Evolutionary conservation across 2,329 filamentous ascomycete species (phyloP).

Genomic region (Epichloe gansuensis): DNA sequence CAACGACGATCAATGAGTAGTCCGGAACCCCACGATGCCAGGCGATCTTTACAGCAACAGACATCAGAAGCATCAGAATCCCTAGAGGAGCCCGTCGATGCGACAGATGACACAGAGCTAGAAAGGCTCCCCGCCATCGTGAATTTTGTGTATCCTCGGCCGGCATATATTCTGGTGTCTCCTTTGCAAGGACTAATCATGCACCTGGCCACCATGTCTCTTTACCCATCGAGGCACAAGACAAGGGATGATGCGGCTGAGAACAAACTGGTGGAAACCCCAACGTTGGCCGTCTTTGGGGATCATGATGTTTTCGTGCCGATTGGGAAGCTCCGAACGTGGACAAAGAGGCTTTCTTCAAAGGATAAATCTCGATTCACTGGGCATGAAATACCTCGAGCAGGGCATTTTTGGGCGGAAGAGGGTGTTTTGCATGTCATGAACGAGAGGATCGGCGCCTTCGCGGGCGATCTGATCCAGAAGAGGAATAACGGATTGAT

Average conservation of each 20-base stretch:
- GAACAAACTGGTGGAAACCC: constrained; percentile 42
- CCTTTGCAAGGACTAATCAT: constrained; percentile 50
- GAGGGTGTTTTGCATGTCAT: constrained; percentile 28
- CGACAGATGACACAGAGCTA: not conserved
- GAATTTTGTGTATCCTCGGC: constrained; percentile 24
- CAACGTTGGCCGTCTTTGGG: constrained; percentile 61
- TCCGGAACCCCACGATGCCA: too few relatives aligned
- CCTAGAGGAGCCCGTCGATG: not conserved
- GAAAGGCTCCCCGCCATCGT: constrained; percentile 19
- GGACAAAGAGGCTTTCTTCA: constrained; percentile 43
- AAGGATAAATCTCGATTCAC: constrained; percentile 31
- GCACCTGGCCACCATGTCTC: constrained; percentile 49
- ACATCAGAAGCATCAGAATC: not conserved
- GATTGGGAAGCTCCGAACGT: constrained; percentile 48
- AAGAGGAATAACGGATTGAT: too few relatives aligned
- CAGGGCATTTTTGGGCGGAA: constrained; percentile 53
- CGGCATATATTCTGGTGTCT: constrained; percentile 53
- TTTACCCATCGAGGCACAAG: constrained; percentile 24
- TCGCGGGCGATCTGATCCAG: constrained; percentile 12
- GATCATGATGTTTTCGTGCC: constrained; percentile 63
- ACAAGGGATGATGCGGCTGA: constrained; percentile 26
- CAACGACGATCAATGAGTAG: not conserved
- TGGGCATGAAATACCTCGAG: constrained; percentile 34
- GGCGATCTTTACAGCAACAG: too few relatives aligned
- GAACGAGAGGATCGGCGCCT: constrained; percentile 14